Evolutionary conservation across 345 rosid species (phyloP).

Genomic region (Eutrema japonicum): DNA sequence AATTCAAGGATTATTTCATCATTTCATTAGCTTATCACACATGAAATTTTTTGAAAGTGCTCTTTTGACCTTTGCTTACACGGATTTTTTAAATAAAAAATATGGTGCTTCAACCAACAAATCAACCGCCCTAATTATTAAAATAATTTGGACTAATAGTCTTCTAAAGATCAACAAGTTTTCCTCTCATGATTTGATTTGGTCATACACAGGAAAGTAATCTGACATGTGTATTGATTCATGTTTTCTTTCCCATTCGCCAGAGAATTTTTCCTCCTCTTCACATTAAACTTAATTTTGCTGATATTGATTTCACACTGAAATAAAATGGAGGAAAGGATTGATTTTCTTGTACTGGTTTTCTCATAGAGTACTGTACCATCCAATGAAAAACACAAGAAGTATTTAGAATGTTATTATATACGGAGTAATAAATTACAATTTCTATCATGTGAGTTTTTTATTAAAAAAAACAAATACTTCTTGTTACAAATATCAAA

Average conservation of each 20-base stretch:
- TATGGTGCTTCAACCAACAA: not conserved
- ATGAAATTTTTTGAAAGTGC: constrained; percentile 1
- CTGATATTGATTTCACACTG: constrained; percentile 20
- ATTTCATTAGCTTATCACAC: constrained; percentile 26
- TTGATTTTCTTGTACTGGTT: not conserved
- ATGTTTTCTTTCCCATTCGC: constrained; percentile 1
- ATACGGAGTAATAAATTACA: not conserved
- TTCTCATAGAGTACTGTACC: not conserved
- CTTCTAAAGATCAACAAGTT: constrained; percentile 1
- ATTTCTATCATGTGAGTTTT: not conserved
- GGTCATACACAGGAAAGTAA: not conserved
- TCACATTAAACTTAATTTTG: not conserved
- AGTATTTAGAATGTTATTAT: no score
- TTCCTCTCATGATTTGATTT: constrained; percentile 9
- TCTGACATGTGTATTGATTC: constrained; percentile 21
- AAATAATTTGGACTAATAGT: constrained; percentile 19
- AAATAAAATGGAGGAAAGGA: not conserved
- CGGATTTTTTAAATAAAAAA: no score
- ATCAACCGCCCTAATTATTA: not conserved
- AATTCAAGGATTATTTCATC: constrained; percentile 24
- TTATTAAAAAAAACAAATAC: no score
- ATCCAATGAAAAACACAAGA: not conserved
- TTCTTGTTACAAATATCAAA: no score
- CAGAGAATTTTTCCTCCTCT: not conserved
- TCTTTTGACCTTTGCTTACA: constrained; percentile 1